Evolutionary conservation across 2,329 filamentous ascomycete genomes (phyloP).

Genomic region (Fusarium austroafricanum): DNA sequence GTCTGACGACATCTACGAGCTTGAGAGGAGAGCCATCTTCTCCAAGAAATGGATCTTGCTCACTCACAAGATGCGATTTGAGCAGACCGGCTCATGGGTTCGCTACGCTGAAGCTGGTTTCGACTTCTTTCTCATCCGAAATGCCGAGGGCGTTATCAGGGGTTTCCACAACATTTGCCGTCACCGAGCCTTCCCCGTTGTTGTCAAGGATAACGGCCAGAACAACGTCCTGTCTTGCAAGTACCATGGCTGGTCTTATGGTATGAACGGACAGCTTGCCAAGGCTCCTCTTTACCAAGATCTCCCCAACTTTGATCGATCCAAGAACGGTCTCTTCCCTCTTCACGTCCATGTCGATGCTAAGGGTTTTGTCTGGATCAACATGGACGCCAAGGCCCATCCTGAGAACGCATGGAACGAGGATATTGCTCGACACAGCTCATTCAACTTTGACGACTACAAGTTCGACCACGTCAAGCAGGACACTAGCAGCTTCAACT

Average conservation of each 20-base stretch:
- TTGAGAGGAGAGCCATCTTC: constrained; percentile 67
- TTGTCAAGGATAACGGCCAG: constrained; percentile 61
- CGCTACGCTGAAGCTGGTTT: constrained; percentile 66
- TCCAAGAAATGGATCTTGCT: constrained; percentile 67
- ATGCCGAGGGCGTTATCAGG: constrained; percentile 65
- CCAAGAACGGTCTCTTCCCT: constrained; percentile 65
- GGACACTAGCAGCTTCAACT: constrained; percentile 66
- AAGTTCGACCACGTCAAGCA: constrained; percentile 67
- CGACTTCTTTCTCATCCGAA: constrained; percentile 64
- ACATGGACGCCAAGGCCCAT: constrained; percentile 60
- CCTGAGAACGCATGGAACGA: constrained; percentile 63
- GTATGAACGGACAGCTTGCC: constrained; percentile 67
- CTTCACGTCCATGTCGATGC: constrained; percentile 65
- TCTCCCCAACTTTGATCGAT: constrained; percentile 65
- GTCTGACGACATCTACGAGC: constrained; percentile 64
- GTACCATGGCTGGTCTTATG: constrained; percentile 73
- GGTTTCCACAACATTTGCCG: constrained; percentile 73
- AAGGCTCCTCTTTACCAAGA: constrained; percentile 71
- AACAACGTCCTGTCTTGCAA: constrained; percentile 67
- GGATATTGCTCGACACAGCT: constrained; percentile 54
- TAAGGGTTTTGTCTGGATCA: constrained; percentile 69
- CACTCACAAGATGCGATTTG: constrained; percentile 63
- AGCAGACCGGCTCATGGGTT: constrained; percentile 66
- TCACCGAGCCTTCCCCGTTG: constrained; percentile 69
- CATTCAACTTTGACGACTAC: constrained; percentile 64